Evolutionary conservation across 768 basidiomycete genomes (phyloP).

Genomic region (Russula dissimulans): DNA sequence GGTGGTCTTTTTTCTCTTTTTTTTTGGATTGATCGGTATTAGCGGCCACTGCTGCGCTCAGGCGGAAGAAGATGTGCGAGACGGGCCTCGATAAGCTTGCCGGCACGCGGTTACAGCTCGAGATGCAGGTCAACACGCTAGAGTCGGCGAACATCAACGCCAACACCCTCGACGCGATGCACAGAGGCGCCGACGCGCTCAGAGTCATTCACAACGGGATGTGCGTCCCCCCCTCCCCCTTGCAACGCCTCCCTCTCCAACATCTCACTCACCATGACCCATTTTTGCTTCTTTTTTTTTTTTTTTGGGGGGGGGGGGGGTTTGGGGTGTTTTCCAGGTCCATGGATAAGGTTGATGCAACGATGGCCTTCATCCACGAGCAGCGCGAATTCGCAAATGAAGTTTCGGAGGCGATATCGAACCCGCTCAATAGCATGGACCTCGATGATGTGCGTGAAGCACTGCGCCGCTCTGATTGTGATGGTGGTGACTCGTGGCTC

Average conservation of each 20-base stretch:
- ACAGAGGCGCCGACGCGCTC: conserved; percentile 85
- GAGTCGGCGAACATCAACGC: conserved; percentile 97
- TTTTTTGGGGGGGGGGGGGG: too few relatives aligned
- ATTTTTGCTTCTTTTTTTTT: background rate
- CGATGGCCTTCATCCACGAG: conserved; percentile 80
- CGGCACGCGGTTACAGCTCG: conserved; percentile 82
- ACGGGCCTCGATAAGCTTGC: conserved; percentile 76
- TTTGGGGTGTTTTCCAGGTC: conserved; percentile 38
- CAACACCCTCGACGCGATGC: conserved; percentile 96
- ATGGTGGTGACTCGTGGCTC: too few relatives aligned
- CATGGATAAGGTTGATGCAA: conserved; percentile 81
- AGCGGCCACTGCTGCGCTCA: conserved; percentile 86
- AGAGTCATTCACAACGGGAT: conserved; percentile 82
- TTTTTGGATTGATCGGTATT: conserved; percentile 6
- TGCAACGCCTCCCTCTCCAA: background rate
- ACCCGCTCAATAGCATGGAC: conserved; percentile 46
- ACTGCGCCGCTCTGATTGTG: too few relatives aligned
- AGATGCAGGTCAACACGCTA: conserved; percentile 93
- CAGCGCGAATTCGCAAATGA: conserved; percentile 91
- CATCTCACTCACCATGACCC: too few relatives aligned
- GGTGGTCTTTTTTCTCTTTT: background rate
- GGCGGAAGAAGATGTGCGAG: conserved; percentile 89
- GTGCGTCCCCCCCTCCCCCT: conserved; percentile 40
- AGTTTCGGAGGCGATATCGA: conserved; percentile 81
- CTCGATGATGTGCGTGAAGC: conserved; percentile 60